These are phyloP conservation scores for Kwoniella shandongensis DNA, from an alignment of 768 basidiomycete species.

Conservation along the genomic window DNA sequence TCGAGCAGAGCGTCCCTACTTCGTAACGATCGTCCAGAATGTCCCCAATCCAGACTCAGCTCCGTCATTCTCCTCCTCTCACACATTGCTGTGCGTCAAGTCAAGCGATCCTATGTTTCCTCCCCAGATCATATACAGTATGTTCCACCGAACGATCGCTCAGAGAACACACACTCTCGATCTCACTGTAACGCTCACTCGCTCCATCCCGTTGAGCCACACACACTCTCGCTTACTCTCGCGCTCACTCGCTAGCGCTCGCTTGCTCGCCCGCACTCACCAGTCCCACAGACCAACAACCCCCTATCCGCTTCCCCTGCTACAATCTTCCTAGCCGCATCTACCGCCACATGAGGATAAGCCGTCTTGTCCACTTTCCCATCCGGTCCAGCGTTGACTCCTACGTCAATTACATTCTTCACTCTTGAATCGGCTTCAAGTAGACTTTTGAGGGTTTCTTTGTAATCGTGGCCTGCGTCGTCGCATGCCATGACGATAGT, in stretches of 20 bases:
- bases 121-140: no score
- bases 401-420: constrained; percentile 43
- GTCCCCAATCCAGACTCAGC: no score
- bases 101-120: no score
- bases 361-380: constrained; percentile 43
- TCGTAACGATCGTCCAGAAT: no score
- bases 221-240: background rate
- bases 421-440: constrained; percentile 44
- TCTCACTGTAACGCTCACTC: no score
- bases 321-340: constrained; percentile 45
- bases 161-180: no score
- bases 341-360: constrained; percentile 50
- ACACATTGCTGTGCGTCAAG: no score
- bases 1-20: no score
- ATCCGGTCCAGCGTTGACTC: constrained; percentile 33
- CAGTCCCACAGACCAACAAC: constrained; percentile 52
- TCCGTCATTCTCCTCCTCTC: no score
- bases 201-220: background rate
- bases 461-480: constrained; percentile 49
- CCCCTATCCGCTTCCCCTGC: constrained; percentile 48
- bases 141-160: no score
- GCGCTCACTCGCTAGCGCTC: no score
- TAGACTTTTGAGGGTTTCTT: constrained; percentile 33
- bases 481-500: constrained; percentile 48
- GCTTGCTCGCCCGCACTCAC: no score